phyloP scores from a whole-genome alignment of 768 basidiomycete species.

The Ephemerocybe angulata region DNA sequence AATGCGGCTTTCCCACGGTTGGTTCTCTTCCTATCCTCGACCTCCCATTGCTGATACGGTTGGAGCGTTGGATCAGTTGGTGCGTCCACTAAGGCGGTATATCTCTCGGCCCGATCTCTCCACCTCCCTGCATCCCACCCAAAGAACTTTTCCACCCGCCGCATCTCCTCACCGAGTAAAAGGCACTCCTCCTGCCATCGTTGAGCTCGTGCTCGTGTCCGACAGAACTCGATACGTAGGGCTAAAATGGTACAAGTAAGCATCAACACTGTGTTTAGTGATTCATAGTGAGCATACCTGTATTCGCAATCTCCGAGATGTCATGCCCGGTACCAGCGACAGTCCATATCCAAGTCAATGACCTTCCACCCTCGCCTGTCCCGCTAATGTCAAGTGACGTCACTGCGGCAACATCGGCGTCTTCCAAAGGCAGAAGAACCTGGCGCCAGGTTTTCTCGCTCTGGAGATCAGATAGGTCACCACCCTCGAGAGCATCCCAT shows the following conservation, averaged over 20 bases:
- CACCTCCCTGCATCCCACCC: conserved; percentile 18
- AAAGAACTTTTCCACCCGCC: conserved; percentile 17
- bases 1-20: conserved; percentile 18
- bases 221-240: conserved; percentile 29
- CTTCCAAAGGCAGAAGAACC: conserved; percentile 9
- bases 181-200: conserved; percentile 34
- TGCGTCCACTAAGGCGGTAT: no score
- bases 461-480: not conserved
- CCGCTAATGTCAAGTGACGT: no score
- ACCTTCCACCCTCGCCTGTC: no score
- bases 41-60: not conserved
- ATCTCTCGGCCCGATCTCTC: not conserved
- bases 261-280: not conserved
- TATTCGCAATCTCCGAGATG: conserved; percentile 7
- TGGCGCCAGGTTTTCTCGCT: conserved; percentile 1
- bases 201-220: conserved; percentile 23
- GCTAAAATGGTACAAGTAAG: conserved; percentile 4
- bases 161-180: conserved; percentile 34
- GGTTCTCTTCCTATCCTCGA: not conserved
- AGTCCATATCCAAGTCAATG: no score
- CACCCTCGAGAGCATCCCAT: conserved; percentile 3
- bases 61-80: not conserved
- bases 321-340: conserved; percentile 13
- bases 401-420: conserved; percentile 12
- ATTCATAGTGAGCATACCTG: conserved; percentile 12